phyloP scores from a whole-genome alignment of 176 grass and related monocot species.

The Microstegium vimineum region DNA sequence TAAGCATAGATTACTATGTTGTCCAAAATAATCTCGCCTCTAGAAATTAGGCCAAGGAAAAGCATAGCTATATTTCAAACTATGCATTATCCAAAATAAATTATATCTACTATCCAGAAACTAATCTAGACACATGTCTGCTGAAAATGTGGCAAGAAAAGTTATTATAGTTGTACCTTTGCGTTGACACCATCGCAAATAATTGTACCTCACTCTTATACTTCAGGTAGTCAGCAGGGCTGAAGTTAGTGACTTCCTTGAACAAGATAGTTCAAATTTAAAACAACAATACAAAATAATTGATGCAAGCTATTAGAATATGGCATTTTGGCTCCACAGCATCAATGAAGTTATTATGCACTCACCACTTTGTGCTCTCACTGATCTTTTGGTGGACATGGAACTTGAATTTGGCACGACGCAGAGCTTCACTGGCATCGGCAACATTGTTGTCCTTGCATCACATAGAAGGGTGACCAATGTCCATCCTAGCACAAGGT shows the following conservation, averaged over 20 bases:
- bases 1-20: too few relatives aligned
- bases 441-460: constrained; percentile 32
- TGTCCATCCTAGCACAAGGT: constrained; percentile 27
- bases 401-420: constrained; percentile 46
- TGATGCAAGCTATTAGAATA: background rate
- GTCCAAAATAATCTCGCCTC: too few relatives aligned
- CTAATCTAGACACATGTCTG: background rate
- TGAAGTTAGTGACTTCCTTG: constrained; percentile 83
- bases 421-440: constrained; percentile 29
- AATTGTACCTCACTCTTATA: constrained; percentile 72
- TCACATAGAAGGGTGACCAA: constrained; percentile 36
- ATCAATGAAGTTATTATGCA: too few relatives aligned
- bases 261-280: background rate
- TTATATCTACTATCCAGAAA: background rate
- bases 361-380: constrained; percentile 33
- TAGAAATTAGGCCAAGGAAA: too few relatives aligned
- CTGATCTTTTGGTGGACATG: constrained; percentile 42
- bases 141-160: background rate
- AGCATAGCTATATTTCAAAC: background rate
- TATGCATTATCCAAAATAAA: background rate
- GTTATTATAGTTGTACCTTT: constrained; percentile 39
- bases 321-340: too few relatives aligned
- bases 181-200: constrained; percentile 61
- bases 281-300: background rate
- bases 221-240: constrained; percentile 49